These are phyloP conservation scores for Pistacia vera DNA, from an alignment of 345 rosid genomes.

Conservation along the genomic window DNA sequence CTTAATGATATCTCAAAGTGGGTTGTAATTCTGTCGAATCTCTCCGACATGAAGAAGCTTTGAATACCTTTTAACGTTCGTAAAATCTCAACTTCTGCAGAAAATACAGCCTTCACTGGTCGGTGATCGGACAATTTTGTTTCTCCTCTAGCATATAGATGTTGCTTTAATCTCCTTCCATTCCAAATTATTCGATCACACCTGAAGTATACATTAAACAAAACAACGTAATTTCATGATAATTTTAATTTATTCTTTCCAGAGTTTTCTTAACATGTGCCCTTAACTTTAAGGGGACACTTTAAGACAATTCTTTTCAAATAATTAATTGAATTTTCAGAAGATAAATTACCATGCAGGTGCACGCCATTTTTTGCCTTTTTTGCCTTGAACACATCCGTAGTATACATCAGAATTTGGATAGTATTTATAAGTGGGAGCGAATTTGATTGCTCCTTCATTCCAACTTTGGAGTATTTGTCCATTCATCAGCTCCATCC, in stretches of 20 bases:
- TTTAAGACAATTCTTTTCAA: neutral
- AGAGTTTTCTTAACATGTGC: no score
- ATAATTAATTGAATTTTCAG: no score
- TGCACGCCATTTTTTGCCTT: slow-evolving; percentile 63
- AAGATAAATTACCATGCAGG: slow-evolving; percentile 64
- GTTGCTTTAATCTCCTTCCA: slow-evolving; percentile 66
- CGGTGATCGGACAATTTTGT: slow-evolving; percentile 74
- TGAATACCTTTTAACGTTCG: slow-evolving; percentile 30
- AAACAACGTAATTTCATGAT: neutral
- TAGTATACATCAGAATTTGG: slow-evolving; percentile 63
- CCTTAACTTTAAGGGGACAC: neutral
- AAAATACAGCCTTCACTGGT: slow-evolving; percentile 70
- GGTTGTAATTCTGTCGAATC: slow-evolving; percentile 41
- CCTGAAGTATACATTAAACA: slow-evolving; percentile 24
- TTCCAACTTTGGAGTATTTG: slow-evolving; percentile 65
- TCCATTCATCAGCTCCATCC: slow-evolving; percentile 57
- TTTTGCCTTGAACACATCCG: slow-evolving; percentile 51
- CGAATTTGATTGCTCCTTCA: slow-evolving; percentile 63
- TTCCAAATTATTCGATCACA: slow-evolving; percentile 84
- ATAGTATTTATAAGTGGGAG: slow-evolving; percentile 81
- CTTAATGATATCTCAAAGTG: slow-evolving; percentile 28
- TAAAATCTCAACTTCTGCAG: slow-evolving; percentile 43
- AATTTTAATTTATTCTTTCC: no score
- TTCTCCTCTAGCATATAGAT: slow-evolving; percentile 63
- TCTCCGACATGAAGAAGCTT: slow-evolving; percentile 54